These are phyloP conservation scores for Aspergillus hiratsukae DNA, from an alignment of 2,329 filamentous ascomycete genomes.

Conservation along the genomic window DNA sequence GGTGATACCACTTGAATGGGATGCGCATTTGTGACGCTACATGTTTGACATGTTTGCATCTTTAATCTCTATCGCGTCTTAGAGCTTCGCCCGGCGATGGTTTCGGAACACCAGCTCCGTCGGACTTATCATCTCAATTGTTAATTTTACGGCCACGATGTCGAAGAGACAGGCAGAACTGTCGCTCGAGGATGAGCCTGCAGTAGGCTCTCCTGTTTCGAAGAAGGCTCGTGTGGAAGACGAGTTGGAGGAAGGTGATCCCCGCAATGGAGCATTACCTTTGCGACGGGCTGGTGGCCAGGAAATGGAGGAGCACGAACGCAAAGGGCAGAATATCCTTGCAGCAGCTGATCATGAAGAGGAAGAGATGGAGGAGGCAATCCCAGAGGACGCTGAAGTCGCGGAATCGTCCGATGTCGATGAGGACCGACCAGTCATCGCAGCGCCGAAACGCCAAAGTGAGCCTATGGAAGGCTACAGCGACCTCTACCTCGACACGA, in stretches of 20 bases:
- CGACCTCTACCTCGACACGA: constrained; percentile 96
- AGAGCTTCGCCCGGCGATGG: constrained; percentile 16
- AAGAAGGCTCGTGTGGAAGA: constrained; percentile 44
- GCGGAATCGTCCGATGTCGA: constrained; percentile 29
- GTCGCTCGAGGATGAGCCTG: constrained; percentile 33
- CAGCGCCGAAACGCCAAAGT: constrained; percentile 57
- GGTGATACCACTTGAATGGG: background rate
- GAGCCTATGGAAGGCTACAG: constrained; percentile 84
- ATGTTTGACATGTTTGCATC: constrained; percentile 29
- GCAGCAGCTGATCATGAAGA: constrained; percentile 69
- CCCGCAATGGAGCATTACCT: constrained; percentile 21
- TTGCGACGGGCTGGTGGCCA: constrained; percentile 25
- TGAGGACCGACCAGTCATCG: constrained; percentile 33
- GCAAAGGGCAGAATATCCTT: constrained; percentile 35
- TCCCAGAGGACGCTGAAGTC: constrained; percentile 15
- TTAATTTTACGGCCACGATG: constrained; percentile 31
- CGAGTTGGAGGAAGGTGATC: constrained; percentile 22
- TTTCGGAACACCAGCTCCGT: constrained; percentile 14
- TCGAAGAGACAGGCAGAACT: constrained; percentile 45
- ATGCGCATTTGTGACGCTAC: background rate
- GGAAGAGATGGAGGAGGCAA: constrained; percentile 38
- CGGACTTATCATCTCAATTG: constrained; percentile 3
- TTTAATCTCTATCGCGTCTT: constrained; percentile 12
- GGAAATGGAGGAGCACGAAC: constrained; percentile 33
- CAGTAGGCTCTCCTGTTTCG: constrained; percentile 37